These are phyloP conservation scores for Leavenworthia alabamica DNA, from an alignment of 345 rosid species.

Conservation along the genomic window DNA sequence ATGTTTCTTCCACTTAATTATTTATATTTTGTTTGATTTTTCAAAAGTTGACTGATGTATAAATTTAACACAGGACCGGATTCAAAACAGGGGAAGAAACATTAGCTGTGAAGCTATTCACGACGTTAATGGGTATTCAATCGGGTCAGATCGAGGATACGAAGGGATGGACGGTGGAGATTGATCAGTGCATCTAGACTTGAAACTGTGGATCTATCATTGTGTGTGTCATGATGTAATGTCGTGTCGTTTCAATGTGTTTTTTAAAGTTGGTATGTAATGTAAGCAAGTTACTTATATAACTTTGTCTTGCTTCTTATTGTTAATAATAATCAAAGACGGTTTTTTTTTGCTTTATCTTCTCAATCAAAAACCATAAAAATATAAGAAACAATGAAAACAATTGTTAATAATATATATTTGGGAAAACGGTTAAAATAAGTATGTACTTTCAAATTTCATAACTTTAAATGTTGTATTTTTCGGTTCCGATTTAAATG, in stretches of 20 bases:
- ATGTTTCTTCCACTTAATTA: not conserved
- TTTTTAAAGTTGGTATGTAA: not conserved
- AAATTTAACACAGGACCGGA: constrained; percentile 10
- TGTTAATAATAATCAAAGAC: not conserved
- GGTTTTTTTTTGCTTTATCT: not conserved
- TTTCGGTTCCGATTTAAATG: no score
- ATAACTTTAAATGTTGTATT: no score
- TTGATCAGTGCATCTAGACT: not conserved
- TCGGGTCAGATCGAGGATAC: constrained; percentile 26
- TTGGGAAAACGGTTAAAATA: no score
- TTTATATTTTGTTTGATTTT: no score
- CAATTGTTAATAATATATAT: no score
- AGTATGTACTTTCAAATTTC: no score
- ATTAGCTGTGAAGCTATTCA: constrained; percentile 22
- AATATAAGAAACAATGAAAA: no score
- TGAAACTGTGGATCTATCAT: not conserved
- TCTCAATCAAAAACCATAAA: no score
- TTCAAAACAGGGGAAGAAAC: constrained; percentile 25
- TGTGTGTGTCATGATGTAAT: not conserved
- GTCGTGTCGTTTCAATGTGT: not conserved
- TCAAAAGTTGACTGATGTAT: not conserved
- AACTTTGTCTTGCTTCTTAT: not conserved
- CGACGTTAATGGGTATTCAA: constrained; percentile 23
- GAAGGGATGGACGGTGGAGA: constrained; percentile 32
- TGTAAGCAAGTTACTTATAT: not conserved